phyloP scores from a whole-genome alignment of 164 flowering plant species.

The Malania oleifera region DNA sequence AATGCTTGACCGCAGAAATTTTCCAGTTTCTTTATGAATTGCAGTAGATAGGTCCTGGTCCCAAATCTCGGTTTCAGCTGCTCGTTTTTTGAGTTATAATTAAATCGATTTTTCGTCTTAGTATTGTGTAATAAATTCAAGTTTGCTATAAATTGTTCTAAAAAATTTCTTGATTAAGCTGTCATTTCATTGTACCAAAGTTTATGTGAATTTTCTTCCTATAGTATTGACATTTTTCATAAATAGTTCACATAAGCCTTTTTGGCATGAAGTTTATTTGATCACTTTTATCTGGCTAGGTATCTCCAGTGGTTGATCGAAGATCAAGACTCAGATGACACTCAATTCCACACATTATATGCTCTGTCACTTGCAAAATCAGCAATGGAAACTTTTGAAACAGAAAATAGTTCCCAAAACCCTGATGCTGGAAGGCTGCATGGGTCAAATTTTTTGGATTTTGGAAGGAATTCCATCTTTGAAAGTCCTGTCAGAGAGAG shows the following conservation, averaged over 20 bases:
- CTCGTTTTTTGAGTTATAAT: neutral
- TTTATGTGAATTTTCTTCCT: neutral
- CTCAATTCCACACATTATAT: conserved; percentile 76
- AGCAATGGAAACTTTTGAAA: conserved; percentile 50
- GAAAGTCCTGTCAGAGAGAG: conserved; percentile 59
- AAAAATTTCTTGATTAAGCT: neutral
- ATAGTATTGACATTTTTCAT: neutral
- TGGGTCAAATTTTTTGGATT: conserved; percentile 21
- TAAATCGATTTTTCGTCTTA: neutral
- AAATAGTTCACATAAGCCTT: no score
- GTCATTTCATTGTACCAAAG: neutral
- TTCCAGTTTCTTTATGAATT: neutral
- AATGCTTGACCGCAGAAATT: neutral
- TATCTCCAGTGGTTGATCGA: conserved; percentile 97
- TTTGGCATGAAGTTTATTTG: conserved; percentile 2
- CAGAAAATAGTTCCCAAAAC: conserved; percentile 19
- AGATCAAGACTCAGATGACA: conserved; percentile 75
- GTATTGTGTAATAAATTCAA: no score
- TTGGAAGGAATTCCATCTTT: conserved; percentile 28
- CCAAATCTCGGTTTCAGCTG: neutral
- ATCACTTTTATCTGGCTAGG: conserved; percentile 26
- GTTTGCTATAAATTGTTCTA: no score
- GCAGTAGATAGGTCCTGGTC: neutral
- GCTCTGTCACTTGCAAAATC: conserved; percentile 90
- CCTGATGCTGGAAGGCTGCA: conserved; percentile 19